These are phyloP conservation scores for Solanum tarijense DNA, from an alignment of 257 asterid genomes.

Conservation along the genomic window DNA sequence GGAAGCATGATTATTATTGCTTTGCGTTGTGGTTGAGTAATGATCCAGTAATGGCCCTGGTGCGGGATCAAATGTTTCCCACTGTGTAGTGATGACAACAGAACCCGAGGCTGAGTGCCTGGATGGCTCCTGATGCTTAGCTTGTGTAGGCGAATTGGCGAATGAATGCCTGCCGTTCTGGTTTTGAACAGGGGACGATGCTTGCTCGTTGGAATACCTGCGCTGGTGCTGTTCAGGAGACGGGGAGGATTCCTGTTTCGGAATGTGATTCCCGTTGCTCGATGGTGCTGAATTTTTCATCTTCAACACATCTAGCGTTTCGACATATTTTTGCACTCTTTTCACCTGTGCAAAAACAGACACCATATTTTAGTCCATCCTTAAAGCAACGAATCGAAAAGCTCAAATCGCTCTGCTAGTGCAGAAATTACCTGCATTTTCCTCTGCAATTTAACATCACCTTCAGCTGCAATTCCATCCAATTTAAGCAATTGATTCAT, in stretches of 20 bases:
- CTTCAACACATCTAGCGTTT: slow-evolving; percentile 68
- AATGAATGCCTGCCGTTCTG: slow-evolving; percentile 23
- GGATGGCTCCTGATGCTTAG: slow-evolving; percentile 28
- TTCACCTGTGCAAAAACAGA: slow-evolving; percentile 29
- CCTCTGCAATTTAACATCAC: slow-evolving; percentile 68
- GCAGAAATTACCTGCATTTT: slow-evolving; percentile 58
- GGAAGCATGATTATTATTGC: neutral
- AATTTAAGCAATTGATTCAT: slow-evolving; percentile 73
- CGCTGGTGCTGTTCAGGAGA: slow-evolving; percentile 4
- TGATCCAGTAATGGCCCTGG: slow-evolving; percentile 14
- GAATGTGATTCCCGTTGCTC: slow-evolving; percentile 3
- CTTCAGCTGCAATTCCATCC: slow-evolving; percentile 60
- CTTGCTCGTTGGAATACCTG: slow-evolving; percentile 7
- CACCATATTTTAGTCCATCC: neutral
- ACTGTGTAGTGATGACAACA: slow-evolving; percentile 76
- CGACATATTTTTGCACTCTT: slow-evolving; percentile 75
- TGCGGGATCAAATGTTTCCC: slow-evolving; percentile 82
- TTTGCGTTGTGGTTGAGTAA: slow-evolving; percentile 11
- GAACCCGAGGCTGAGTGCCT: slow-evolving; percentile 44
- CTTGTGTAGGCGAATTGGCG: slow-evolving; percentile 21
- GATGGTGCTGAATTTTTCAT: slow-evolving; percentile 35
- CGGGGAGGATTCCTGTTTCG: slow-evolving; percentile 6
- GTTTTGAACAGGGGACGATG: slow-evolving; percentile 11
- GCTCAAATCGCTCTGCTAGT: neutral
- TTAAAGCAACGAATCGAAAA: neutral